A percentile compares a stretch with the other conserved stretches of the same genome.
Conservation (phyloP, 1,284 basidiomycete species). For the Ustilago curta region DNA sequence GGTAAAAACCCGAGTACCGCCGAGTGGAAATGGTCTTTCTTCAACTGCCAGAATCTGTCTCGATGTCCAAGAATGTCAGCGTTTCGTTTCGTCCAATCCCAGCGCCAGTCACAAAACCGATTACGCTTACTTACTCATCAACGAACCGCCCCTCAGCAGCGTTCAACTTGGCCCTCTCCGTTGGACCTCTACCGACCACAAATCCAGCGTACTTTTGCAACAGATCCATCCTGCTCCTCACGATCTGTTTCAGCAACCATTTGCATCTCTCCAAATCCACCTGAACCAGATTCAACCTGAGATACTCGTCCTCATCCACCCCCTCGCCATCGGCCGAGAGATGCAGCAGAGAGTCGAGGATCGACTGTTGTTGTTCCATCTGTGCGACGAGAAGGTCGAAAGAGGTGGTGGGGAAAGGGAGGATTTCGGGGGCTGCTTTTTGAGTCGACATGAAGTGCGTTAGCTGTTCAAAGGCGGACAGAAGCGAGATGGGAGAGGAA, state of each 20-base stretch:
- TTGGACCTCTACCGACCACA: constrained; percentile 14
- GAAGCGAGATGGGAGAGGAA: constrained; percentile 6
- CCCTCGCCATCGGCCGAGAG: constrained; percentile 6
- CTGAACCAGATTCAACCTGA: constrained; percentile 64
- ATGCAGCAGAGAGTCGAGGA: constrained; percentile 51
- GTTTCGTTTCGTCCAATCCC: no score
- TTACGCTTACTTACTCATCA: constrained; percentile 23
- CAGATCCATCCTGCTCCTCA: constrained; percentile 55
- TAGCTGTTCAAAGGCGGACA: constrained; percentile 33
- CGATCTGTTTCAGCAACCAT: constrained; percentile 62
- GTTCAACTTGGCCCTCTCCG: constrained; percentile 45
- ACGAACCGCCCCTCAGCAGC: constrained; percentile 54
- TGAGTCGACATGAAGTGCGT: constrained; percentile 32
- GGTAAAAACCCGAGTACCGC: constrained; percentile 59
- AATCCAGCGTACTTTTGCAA: constrained; percentile 55
- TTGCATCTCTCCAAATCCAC: constrained; percentile 65
- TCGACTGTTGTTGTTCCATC: constrained; percentile 59
- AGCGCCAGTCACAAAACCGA: no score
- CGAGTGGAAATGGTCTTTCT: constrained; percentile 43
- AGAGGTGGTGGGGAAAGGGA: constrained; percentile 34
- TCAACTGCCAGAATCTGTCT: constrained; percentile 55
- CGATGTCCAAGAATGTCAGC: background rate
- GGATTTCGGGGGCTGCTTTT: constrained; percentile 37
- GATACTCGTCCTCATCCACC: constrained; percentile 62
- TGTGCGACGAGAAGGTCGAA: constrained; percentile 38